phyloP scores from a whole-genome alignment of 805 yeast genomes.

The Nakazawaea peltata region DNA sequence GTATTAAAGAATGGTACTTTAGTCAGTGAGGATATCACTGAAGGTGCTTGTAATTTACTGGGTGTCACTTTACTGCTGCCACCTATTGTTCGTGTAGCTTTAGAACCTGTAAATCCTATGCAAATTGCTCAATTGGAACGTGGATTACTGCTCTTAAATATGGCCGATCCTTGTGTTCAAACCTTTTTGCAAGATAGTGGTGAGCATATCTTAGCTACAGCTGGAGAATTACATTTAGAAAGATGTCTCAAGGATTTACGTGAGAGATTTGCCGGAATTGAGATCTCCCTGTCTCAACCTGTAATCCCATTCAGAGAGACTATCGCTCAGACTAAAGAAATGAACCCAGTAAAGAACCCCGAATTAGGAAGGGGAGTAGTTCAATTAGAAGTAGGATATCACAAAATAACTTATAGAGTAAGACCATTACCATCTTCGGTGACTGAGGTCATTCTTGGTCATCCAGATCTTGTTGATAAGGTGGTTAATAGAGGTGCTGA shows the following conservation, averaged over 20 bases:
- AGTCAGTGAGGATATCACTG: constrained; percentile 41
- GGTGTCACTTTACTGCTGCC: constrained; percentile 68
- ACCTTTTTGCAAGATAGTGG: constrained; percentile 83
- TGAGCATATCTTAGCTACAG: constrained; percentile 87
- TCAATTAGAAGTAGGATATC: constrained; percentile 43
- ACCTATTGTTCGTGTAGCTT: constrained; percentile 90
- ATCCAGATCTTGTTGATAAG: constrained; percentile 34
- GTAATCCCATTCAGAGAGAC: constrained; percentile 94
- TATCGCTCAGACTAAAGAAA: constrained; percentile 40
- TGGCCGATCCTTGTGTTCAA: constrained; percentile 93
- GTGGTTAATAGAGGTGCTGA: constrained; percentile 22
- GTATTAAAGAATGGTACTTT: constrained; percentile 84
- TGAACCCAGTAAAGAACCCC: constrained; percentile 40
- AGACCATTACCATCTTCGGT: constrained; percentile 49
- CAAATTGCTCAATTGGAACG: constrained; percentile 66
- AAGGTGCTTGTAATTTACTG: constrained; percentile 78
- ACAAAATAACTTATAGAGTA: constrained; percentile 31
- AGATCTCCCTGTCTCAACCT: constrained; percentile 80
- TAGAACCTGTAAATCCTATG: constrained; percentile 88
- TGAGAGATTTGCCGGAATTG: constrained; percentile 89
- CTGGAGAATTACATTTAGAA: constrained; percentile 95
- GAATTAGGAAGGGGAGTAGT: constrained; percentile 42
- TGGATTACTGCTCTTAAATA: constrained; percentile 72
- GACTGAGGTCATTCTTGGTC: constrained; percentile 37
- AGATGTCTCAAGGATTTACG: constrained; percentile 86